Conservation (phyloP, 768 basidiomycete species). For the Lactifluus volemus region DNA sequence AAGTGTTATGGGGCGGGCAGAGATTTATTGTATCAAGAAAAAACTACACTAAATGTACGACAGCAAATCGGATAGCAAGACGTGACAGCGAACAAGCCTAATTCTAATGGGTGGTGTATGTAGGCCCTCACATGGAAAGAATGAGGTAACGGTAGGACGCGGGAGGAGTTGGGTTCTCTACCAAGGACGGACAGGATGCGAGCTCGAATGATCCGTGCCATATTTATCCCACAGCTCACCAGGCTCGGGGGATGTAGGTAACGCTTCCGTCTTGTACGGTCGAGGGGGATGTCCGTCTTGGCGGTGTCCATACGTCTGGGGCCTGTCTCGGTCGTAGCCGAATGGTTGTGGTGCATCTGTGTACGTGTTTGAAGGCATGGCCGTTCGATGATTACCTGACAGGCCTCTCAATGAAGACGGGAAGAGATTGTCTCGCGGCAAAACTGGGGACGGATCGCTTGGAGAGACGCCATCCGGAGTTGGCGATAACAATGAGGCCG, state of each 20-base stretch:
- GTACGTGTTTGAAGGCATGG: slow-evolving; percentile 1
- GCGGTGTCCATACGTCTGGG: not conserved
- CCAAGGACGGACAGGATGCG: slow-evolving; percentile 19
- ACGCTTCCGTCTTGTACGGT: not conserved
- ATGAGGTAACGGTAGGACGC: not conserved
- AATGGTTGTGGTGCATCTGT: slow-evolving; percentile 1
- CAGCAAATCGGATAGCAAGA: not conserved
- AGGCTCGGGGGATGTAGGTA: not conserved
- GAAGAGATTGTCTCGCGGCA: not conserved
- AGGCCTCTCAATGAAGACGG: not conserved
- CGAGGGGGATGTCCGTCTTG: not conserved
- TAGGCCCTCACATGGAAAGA: not conserved
- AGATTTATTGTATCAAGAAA: not conserved
- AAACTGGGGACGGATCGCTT: slow-evolving; percentile 20
- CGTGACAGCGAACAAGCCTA: not conserved
- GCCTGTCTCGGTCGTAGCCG: slow-evolving; percentile 5
- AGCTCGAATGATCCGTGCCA: slow-evolving; percentile 7
- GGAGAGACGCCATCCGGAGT: slow-evolving; percentile 16
- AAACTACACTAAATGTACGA: slow-evolving; percentile 5
- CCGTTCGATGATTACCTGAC: slow-evolving; percentile 5
- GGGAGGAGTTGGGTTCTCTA: not conserved
- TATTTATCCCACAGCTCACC: slow-evolving; percentile 3
- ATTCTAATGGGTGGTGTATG: not conserved
- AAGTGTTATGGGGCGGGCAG: not conserved
- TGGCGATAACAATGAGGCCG: slow-evolving; percentile 17